A percentile compares a stretch with the other conserved stretches of the same genome.
Evolutionary conservation across 352 stramenopile genomes (phyloP).

Genomic region (Phytophthora pseudosyringae): DNA sequence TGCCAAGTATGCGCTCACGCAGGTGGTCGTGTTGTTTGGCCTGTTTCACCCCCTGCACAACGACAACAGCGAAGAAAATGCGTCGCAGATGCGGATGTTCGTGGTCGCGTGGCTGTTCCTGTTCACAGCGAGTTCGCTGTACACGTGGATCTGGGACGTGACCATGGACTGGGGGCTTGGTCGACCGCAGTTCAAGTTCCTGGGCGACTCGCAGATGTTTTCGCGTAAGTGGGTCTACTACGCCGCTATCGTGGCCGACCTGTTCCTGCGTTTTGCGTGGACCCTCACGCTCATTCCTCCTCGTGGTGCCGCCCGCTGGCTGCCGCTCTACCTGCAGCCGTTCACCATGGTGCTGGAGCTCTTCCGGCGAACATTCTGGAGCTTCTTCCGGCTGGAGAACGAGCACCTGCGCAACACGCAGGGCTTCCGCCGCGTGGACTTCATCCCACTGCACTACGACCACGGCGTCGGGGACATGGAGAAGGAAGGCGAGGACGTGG

Average conservation of each 20-base stretch:
- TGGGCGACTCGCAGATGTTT: slow-evolving; percentile 88
- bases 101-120: slow-evolving; percentile 78
- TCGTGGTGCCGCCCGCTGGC: slow-evolving; percentile 55
- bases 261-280: slow-evolving; percentile 87
- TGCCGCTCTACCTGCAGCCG: slow-evolving; percentile 82
- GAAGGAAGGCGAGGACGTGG: slow-evolving; percentile 42
- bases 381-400: slow-evolving; percentile 88
- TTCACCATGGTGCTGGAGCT: slow-evolving; percentile 89
- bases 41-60: slow-evolving; percentile 86
- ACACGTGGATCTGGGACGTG: slow-evolving; percentile 87
- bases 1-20: slow-evolving; percentile 94
- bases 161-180: slow-evolving; percentile 90
- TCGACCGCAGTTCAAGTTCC: slow-evolving; percentile 77
- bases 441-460: slow-evolving; percentile 87
- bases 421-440: slow-evolving; percentile 81
- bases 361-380: slow-evolving; percentile 88
- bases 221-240: slow-evolving; percentile 84
- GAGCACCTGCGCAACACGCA: slow-evolving; percentile 89
- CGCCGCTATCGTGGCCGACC: slow-evolving; percentile 73
- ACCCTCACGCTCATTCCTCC: slow-evolving; percentile 82
- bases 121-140: slow-evolving; percentile 82
- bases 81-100: slow-evolving; percentile 44
- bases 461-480: slow-evolving; percentile 65
- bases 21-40: slow-evolving; percentile 87
- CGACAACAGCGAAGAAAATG: slow-evolving; percentile 26